A percentile compares a stretch with the other conserved stretches of the same genome.
These are phyloP conservation scores for Hypoxylon trugodes DNA, from an alignment of 495 filamentous ascomycete species.

Conservation along the genomic window DNA sequence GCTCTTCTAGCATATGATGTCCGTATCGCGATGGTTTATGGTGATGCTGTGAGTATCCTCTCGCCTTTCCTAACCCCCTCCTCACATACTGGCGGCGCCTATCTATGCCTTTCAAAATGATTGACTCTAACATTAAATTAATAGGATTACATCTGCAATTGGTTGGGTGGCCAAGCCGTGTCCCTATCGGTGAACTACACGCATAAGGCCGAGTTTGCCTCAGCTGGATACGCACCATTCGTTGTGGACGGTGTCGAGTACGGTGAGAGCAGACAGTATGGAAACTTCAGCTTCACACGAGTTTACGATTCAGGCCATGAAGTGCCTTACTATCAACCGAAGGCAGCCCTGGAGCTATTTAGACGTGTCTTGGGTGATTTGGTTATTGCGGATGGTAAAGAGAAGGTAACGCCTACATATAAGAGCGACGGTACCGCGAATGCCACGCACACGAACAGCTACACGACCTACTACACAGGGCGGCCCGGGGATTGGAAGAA, in stretches of 20 bases:
- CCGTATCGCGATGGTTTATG: constrained; percentile 55
- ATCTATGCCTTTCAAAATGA: too few species aligned
- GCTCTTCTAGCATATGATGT: constrained; percentile 54
- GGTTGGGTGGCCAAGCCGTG: constrained; percentile 67
- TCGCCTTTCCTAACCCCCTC: not conserved
- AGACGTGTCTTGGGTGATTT: constrained; percentile 41
- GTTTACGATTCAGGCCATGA: constrained; percentile 48
- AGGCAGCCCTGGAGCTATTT: constrained; percentile 50
- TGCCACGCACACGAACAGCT: constrained; percentile 66
- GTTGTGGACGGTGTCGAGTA: constrained; percentile 48
- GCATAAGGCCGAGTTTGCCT: constrained; percentile 51
- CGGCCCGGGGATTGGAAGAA: constrained; percentile 38
- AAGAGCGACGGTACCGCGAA: constrained; percentile 55
- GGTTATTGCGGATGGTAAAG: constrained; percentile 34
- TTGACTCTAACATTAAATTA: not conserved
- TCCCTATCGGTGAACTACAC: constrained; percentile 61
- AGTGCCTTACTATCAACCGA: constrained; percentile 51
- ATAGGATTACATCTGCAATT: constrained; percentile 70
- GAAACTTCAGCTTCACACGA: constrained; percentile 70
- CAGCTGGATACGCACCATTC: constrained; percentile 58
- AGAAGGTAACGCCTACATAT: constrained; percentile 52
- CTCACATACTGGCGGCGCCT: too few species aligned
- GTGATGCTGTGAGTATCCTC: constrained; percentile 48
- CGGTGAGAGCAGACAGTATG: constrained; percentile 59
- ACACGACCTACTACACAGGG: constrained; percentile 37